Conservation (phyloP, 768 basidiomycete species). For the Hortiboletus flavorubellus region DNA sequence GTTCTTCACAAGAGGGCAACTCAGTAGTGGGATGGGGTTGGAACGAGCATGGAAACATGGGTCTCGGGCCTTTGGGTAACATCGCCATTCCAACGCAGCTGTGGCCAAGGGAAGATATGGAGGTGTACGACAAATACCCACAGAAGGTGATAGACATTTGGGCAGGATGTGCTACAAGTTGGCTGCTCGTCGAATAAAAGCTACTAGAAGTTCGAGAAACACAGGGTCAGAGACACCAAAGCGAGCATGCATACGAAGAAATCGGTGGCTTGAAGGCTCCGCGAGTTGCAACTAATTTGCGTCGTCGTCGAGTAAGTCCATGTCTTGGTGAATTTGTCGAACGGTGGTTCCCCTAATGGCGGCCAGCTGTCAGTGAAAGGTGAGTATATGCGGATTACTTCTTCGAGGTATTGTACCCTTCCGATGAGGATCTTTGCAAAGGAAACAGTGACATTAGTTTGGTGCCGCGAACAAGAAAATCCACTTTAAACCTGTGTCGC, state of each 20-base stretch:
- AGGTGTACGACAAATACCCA: constrained; percentile 3
- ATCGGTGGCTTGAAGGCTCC: background rate
- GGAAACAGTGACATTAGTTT: background rate
- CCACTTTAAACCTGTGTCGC: constrained; percentile 59
- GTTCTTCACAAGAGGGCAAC: constrained; percentile 25
- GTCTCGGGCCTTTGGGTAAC: constrained; percentile 59
- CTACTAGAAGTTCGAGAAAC: background rate
- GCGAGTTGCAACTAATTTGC: constrained; percentile 30
- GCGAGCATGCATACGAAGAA: background rate
- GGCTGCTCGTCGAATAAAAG: constrained; percentile 28
- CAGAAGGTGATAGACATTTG: constrained; percentile 21
- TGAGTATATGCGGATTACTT: constrained; percentile 8
- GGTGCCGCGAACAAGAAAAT: background rate
- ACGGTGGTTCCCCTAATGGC: constrained; percentile 65
- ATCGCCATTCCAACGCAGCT: constrained; percentile 46
- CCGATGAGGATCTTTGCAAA: constrained; percentile 68
- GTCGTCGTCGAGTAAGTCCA: constrained; percentile 59
- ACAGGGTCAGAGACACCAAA: background rate
- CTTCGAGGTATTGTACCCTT: constrained; percentile 44
- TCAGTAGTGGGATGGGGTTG: constrained; percentile 88
- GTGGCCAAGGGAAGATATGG: constrained; percentile 41
- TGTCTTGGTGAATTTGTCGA: constrained; percentile 69
- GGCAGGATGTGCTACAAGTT: constrained; percentile 35
- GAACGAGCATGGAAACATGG: constrained; percentile 98
- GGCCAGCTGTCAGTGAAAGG: constrained; percentile 54